A percentile compares a stretch with the other conserved stretches of the same genome.
These are phyloP conservation scores for Hygrophorus russula DNA, from an alignment of 768 basidiomycete genomes.

Conservation along the genomic window DNA sequence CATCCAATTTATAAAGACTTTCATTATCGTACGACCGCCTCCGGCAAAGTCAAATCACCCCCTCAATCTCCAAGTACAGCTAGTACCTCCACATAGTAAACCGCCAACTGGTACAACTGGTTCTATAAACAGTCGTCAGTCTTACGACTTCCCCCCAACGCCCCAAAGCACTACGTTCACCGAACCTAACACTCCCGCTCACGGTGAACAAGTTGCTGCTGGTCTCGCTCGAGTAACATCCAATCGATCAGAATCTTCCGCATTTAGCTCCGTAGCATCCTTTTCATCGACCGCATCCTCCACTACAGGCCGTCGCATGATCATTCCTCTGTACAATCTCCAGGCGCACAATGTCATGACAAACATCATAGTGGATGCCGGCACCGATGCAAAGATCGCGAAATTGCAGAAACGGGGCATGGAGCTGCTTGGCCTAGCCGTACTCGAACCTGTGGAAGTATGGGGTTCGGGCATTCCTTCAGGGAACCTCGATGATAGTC, in stretches of 20 bases:
- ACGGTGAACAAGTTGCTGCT: background rate
- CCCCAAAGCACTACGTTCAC: conserved; percentile 9
- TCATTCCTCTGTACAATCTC: conserved; percentile 80
- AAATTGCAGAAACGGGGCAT: conserved; percentile 63
- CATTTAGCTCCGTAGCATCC: conserved; percentile 29
- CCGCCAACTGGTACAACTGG: conserved; percentile 21
- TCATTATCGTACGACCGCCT: conserved; percentile 87
- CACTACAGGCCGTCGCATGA: conserved; percentile 43
- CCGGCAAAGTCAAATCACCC: conserved; percentile 80
- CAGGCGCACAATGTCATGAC: conserved; percentile 83
- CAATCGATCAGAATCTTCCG: conserved; percentile 42
- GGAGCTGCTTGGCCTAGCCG: conserved; percentile 66
- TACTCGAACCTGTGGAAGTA: conserved; percentile 76
- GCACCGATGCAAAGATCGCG: conserved; percentile 79
- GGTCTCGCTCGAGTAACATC: conserved; percentile 38
- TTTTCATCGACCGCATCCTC: conserved; percentile 22
- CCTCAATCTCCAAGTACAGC: conserved; percentile 84
- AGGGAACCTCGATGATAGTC: conserved; percentile 8
- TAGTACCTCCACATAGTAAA: conserved; percentile 60
- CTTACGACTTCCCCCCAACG: conserved; percentile 27
- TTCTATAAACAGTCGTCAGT: conserved; percentile 19
- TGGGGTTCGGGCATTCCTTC: no score
- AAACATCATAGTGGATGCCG: conserved; percentile 78
- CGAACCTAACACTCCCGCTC: conserved; percentile 13
- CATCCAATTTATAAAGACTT: conserved; percentile 41